Base-by-base conservation (phyloP, 441 rosid genomes). In the Jatropha podagrica region DNA sequence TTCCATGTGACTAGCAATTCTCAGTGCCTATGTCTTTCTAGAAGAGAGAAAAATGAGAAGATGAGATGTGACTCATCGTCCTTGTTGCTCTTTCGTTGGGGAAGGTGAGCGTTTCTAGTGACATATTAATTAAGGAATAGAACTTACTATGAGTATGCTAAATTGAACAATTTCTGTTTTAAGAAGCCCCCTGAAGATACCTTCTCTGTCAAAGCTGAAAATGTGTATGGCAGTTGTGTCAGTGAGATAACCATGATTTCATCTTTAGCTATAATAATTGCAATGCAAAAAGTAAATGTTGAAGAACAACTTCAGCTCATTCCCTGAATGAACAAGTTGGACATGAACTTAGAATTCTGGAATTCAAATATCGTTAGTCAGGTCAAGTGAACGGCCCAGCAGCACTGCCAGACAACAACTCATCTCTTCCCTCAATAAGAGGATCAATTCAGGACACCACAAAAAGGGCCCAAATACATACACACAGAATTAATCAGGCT, bases 121-220 rank as follows among this genome's bases (percentile, higher is more conserved):
- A 73, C 6, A 17, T n/a, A 17, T 62, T 0, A 27, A 63, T 58
- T 8, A 27, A 48, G 20, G 40, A 4, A 61, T 48, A 73, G n/a
- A 65, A 88, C 97, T 89, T 87, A 96, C 99, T 84, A 88, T 71
- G 92, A 72, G 76, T 88, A 92, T 27, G 98, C 98, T 79, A 88
- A 9, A 75, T 88, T 77, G 73, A 96, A 96, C 72, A 96, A 55
- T 40, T 82, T 90, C 83, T 82, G 83, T 63, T 79, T 90, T 41
- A 91, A 71, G 49, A 91, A 80, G 69, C 98, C 84, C 14, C 97
- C 95, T 7, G 79, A 81, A 73, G 92, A 81, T 68, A 96, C 81
- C 88, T 92, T 96, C 81, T 89, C 91, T 11, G 81, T 88, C 81
- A 96, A 83, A 76, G 95, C 98, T 96, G 88, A 80, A 78, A 73